Conservation (phyloP, 2,329 filamentous ascomycete genomes). For the Cytospora paraplurivora region DNA sequence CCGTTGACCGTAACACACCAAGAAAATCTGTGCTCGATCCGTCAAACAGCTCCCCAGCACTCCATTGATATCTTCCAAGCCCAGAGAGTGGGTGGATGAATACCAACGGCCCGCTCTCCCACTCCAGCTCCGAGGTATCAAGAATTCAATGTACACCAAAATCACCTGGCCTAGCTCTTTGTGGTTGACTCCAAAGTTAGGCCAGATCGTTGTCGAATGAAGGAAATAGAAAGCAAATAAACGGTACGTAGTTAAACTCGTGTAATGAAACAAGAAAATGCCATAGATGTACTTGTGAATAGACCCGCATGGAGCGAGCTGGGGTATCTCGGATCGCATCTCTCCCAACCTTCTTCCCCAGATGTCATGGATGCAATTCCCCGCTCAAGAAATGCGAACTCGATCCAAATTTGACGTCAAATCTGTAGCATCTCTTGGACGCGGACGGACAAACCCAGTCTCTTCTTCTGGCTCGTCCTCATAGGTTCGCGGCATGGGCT, state of each 20-base stretch:
- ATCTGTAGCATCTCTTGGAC: constrained; percentile 10
- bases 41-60: neutral
- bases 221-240: constrained; percentile 4
- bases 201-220: constrained; percentile 12
- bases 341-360: constrained; percentile 28
- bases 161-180: constrained; percentile 3
- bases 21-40: neutral
- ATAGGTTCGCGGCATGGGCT: neutral
- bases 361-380: constrained; percentile 19
- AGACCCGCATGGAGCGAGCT: constrained; percentile 34
- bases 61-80: neutral
- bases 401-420: constrained; percentile 17
- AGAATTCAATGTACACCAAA: constrained; percentile 27
- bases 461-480: constrained; percentile 7
- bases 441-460: constrained; percentile 16
- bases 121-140: constrained; percentile 24
- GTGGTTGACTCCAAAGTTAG: neutral
- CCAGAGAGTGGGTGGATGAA: neutral
- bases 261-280: constrained; percentile 19
- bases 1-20: neutral
- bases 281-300: constrained; percentile 27
- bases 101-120: constrained; percentile 6
- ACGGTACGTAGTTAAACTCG: constrained; percentile 17
- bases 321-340: constrained; percentile 38
- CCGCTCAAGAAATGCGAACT: constrained; percentile 21